Conservation (phyloP, 2,329 filamentous ascomycete species). For the Macrophomina phaseolina region DNA sequence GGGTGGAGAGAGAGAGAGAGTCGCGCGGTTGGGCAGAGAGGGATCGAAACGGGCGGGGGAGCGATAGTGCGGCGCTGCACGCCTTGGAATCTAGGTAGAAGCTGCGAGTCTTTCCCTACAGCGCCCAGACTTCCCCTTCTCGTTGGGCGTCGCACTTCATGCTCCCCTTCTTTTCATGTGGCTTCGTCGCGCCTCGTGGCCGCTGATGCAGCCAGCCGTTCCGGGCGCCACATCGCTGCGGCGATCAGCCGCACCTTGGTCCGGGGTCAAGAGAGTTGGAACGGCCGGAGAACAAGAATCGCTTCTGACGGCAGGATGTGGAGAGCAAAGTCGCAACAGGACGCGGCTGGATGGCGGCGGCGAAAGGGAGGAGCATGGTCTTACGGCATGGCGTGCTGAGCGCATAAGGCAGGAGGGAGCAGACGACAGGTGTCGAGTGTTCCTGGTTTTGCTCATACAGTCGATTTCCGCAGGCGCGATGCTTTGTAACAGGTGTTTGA, state of each 20-base stretch:
- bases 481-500: not conserved
- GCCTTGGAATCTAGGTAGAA: not conserved
- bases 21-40: not conserved
- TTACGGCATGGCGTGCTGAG: not conserved
- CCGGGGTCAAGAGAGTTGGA: not conserved
- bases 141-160: not conserved
- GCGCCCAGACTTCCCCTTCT: too few species aligned
- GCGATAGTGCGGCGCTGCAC: constrained; percentile 8
- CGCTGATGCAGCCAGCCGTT: too few species aligned
- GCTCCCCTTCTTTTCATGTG: not conserved
- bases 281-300: not conserved
- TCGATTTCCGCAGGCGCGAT: too few species aligned
- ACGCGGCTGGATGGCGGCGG: not conserved
- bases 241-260: not conserved
- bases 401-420: not conserved
- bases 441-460: too few species aligned
- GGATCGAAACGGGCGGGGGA: not conserved
- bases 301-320: not conserved
- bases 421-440: not conserved
- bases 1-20: too few species aligned
- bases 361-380: not conserved
- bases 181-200: too few species aligned
- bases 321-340: not conserved
- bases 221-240: not conserved
- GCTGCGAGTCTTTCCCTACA: too few species aligned